These are phyloP conservation scores for Hypoxylon subgilvum DNA, from an alignment of 495 filamentous ascomycete genomes.

Conservation along the genomic window DNA sequence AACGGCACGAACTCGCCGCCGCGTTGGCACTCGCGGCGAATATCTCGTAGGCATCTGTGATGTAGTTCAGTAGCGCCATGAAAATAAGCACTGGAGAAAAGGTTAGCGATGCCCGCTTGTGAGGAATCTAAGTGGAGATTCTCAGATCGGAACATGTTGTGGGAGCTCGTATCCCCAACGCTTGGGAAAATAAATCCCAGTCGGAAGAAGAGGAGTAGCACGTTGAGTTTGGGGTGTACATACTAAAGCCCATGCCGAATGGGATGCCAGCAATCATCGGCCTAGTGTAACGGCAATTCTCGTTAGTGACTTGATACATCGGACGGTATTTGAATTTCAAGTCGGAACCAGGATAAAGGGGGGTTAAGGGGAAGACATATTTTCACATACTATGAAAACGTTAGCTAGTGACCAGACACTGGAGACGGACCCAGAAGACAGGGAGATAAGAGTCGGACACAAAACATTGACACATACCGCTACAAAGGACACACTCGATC, in stretches of 20 bases:
- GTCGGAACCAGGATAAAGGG: too few relatives aligned
- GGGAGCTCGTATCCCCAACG: too few relatives aligned
- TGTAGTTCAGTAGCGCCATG: conserved; percentile 70
- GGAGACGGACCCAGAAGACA: too few relatives aligned
- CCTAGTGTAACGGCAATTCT: too few relatives aligned
- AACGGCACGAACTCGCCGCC: conserved; percentile 64
- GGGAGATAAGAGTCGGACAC: too few relatives aligned
- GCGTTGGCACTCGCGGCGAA: conserved; percentile 76
- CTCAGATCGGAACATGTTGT: too few relatives aligned
- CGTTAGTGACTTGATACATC: too few relatives aligned
- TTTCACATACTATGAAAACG: too few relatives aligned
- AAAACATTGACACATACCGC: too few relatives aligned
- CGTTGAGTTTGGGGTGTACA: conserved; percentile 60
- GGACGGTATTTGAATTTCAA: too few relatives aligned
- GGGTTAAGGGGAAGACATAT: too few relatives aligned
- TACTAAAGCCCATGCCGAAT: conserved; percentile 71
- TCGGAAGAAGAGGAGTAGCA: conserved; percentile 58
- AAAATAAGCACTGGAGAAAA: conserved; percentile 57
- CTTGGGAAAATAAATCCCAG: conserved; percentile 62
- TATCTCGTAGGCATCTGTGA: conserved; percentile 77
- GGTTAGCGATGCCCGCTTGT: conserved; percentile 1
- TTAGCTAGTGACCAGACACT: too few relatives aligned
- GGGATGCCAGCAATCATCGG: conserved; percentile 68
- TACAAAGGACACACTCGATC: conserved; percentile 62
- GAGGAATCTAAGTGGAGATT: not conserved